Evolutionary conservation across 805 yeast species (phyloP), one percentile per base, ranked within the genome.

Genomic region (Candida golubevii): DNA sequence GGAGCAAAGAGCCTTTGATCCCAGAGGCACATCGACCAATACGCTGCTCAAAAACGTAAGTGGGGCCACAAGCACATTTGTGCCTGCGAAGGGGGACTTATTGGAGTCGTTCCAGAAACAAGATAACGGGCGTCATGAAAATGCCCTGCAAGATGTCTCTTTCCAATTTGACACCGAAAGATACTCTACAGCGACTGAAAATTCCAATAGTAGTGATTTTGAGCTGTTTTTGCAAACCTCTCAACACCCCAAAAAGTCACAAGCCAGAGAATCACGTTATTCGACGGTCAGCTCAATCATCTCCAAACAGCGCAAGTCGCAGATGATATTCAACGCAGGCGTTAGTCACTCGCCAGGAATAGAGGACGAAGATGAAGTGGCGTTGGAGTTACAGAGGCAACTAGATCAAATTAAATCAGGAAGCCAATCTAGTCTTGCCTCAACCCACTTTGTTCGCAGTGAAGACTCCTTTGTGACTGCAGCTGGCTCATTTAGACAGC

Each of bases 201-300:
- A 38, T 7, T 31, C 36, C 26, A 53, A 62, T 37, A 56, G 52
- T 38, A 54, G 45, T 14, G 69, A 67, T 33, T 41, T 29, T 41
- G 41, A 65, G 29, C 43, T 51, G 7, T 65, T 62, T 39, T 57
- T 65, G 41, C 44, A 15, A 38, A 48, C 47, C 2, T 40, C 45
- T 26, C 42, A 42, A 7, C 27, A 38, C 15, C 41, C 29, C 13
- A 28, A 32, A 14, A 18, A 18, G 23, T 18, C 23, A 3, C 37
- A 39, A 11, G 36, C 29, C 10, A 57, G 72, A 44, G 48, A 59
- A 36, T 65, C 72, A 42, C 72, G 64, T 36, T 46, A 67, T 26
- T 69, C 75, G 9, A 71, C 67, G 59, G 67, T 69, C 10, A 68
- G 74, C 44, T 69, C 74, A 0, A 66, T 71, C 39, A 60, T 71